Evolutionary conservation across 257 asterid species (phyloP).

Genomic region (Solanum virginianum): DNA sequence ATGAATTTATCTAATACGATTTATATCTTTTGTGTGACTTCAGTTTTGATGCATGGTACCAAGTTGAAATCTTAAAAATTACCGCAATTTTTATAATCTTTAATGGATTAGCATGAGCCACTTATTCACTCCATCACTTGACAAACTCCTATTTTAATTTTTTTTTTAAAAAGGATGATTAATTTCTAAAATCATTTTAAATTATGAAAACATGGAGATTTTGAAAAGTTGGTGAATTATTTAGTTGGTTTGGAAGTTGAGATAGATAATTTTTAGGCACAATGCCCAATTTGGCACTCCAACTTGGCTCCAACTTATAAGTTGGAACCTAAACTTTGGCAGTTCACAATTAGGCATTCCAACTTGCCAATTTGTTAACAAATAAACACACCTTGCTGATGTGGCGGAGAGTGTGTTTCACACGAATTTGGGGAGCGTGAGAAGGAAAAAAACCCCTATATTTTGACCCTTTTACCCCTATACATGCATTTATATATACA

Average conservation of each 20-base stretch:
- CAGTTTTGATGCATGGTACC: not conserved
- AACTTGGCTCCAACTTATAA: too few relatives aligned
- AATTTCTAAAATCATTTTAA: not conserved
- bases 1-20: not conserved
- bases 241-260: not conserved
- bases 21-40: not conserved
- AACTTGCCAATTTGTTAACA: too few relatives aligned
- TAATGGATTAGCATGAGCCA: not conserved
- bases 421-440: too few relatives aligned
- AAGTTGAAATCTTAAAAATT: not conserved
- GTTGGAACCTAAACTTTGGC: too few relatives aligned
- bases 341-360: too few relatives aligned
- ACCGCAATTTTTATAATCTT: not conserved
- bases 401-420: too few relatives aligned
- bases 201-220: not conserved
- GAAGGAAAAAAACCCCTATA: too few relatives aligned
- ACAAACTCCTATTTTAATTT: not conserved
- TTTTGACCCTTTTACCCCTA: too few relatives aligned
- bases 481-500: too few relatives aligned
- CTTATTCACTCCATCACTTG: not conserved
- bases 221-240: not conserved
- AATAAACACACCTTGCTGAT: too few relatives aligned
- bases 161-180: not conserved
- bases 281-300: too few relatives aligned
- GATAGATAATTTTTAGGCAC: not conserved